These are phyloP conservation scores for Zymoseptoria tritici DNA, from an alignment of 2,329 filamentous ascomycete genomes.

Conservation along the genomic window DNA sequence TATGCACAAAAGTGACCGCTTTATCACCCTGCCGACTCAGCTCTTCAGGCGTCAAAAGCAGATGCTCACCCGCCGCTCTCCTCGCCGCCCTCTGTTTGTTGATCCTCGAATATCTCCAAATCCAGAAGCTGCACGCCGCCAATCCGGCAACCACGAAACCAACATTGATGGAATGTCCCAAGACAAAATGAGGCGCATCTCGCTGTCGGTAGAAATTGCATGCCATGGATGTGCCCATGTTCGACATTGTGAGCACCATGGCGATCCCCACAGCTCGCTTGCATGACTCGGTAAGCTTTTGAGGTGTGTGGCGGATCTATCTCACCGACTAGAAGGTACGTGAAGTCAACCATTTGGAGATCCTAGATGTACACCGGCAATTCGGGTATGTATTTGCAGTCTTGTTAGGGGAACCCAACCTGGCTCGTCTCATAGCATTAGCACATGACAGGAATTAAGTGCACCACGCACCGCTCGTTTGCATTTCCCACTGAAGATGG, in stretches of 20 bases:
- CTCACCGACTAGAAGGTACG: too few species aligned
- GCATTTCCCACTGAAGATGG: too few species aligned
- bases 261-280: slow-evolving; percentile 45
- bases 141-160: slow-evolving; percentile 44
- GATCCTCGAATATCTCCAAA: slow-evolving; percentile 49
- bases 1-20: slow-evolving; percentile 57
- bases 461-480: too few species aligned
- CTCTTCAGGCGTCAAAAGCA: slow-evolving; percentile 43
- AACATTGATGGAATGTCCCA: slow-evolving; percentile 48
- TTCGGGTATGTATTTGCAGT: too few species aligned
- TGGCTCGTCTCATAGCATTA: too few species aligned
- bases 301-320: too few species aligned
- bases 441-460: too few species aligned
- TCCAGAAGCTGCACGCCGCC: slow-evolving; percentile 37
- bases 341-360: too few species aligned
- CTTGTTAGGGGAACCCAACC: too few species aligned
- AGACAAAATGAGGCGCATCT: slow-evolving; percentile 44
- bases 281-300: not conserved
- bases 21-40: slow-evolving; percentile 54
- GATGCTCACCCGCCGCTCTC: slow-evolving; percentile 31
- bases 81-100: slow-evolving; percentile 49
- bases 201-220: slow-evolving; percentile 60
- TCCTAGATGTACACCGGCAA: too few species aligned
- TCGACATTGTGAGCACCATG: slow-evolving; percentile 43
- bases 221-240: slow-evolving; percentile 51